Evolutionary conservation across 2,329 filamentous ascomycete species (phyloP), one percentile per base, ranked within the genome.

Genomic region (Endocalyx cinctus): DNA sequence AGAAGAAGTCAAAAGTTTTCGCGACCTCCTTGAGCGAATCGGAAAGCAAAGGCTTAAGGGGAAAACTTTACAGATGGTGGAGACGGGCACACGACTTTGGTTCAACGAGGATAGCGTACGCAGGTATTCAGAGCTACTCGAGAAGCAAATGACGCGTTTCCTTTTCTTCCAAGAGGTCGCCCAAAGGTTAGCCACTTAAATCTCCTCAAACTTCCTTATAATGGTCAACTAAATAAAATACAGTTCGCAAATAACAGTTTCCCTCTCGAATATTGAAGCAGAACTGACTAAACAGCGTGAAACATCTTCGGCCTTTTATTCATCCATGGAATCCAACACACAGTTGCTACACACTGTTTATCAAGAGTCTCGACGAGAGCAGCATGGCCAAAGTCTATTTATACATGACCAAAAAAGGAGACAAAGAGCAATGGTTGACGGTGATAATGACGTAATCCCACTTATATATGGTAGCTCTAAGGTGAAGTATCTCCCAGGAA

Each of bases 81-180:
- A 36, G 27, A 39, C 36, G 5, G 39, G 36, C 10, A 39, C 22
- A 10, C 35, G 39, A 13, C 35, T 41, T 7, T 27, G 36, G 11
- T 27, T 41, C 33, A 28, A 35, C 11, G 32, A 41, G 13, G 29
- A 29, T 14, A 34, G 22, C 27, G 37, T 41, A 25, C 32, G 30
- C 20, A 31, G 34, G 10, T 36, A 41, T 16, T 36, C 25, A 18
- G 19, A 33, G 15, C 32, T 36, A 10, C 30, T 39, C 6, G 36
- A 41, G 12, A 35, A 22, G 19, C 38, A 38, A 23, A 35, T 41
- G 38, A 29, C 31, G 15, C 35, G 38, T 11, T 38, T 41, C 14
- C 31, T 38, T 19, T 41, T 38, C 26, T 34, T 41, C 5, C 32
- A 41, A 10, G 34, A 31, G 29, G 34, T 35, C 11, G 10, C 20